A percentile compares a stretch with the other conserved stretches of the same genome.
Conservation (phyloP, 1,139 yeast species). For the Pichia sp. region DNA sequence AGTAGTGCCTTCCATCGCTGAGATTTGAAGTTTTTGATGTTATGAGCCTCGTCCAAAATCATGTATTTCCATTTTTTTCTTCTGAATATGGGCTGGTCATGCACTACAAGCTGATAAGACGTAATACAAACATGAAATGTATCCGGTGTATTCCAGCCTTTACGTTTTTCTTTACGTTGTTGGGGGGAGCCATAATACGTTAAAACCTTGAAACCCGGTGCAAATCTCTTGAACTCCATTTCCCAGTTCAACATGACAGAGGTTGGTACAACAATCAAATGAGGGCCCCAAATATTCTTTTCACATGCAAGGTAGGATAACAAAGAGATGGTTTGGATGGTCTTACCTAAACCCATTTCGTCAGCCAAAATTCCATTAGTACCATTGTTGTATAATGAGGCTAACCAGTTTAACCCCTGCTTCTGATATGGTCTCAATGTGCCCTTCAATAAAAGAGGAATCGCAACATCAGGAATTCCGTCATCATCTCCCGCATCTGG, state of each 20-base stretch:
- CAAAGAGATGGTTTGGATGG: slow-evolving; percentile 91
- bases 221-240: slow-evolving; percentile 97
- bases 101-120: slow-evolving; percentile 92
- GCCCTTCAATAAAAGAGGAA: slow-evolving; percentile 72
- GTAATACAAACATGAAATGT: slow-evolving; percentile 97
- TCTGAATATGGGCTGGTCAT: slow-evolving; percentile 91
- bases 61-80: slow-evolving; percentile 93
- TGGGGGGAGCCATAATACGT: slow-evolving; percentile 98
- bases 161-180: slow-evolving; percentile 91
- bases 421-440: slow-evolving; percentile 87
- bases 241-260: slow-evolving; percentile 99
- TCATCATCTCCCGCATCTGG: slow-evolving; percentile 21
- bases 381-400: slow-evolving; percentile 84
- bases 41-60: slow-evolving; percentile 98
- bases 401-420: slow-evolving; percentile 96
- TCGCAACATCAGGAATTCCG: slow-evolving; percentile 63
- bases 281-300: slow-evolving; percentile 97
- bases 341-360: slow-evolving; percentile 95
- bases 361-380: slow-evolving; percentile 98
- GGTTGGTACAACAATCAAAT: slow-evolving; percentile 93
- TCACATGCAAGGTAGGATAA: slow-evolving; percentile 88
- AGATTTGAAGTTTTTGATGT: slow-evolving; percentile 91
- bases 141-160: slow-evolving; percentile 97
- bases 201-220: slow-evolving; percentile 94
- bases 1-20: slow-evolving; percentile 95